Evolutionary conservation across 164 flowering plant genomes (phyloP), one percentile per base, ranked within the genome.

Genomic region (Liriodendron chinense): DNA sequence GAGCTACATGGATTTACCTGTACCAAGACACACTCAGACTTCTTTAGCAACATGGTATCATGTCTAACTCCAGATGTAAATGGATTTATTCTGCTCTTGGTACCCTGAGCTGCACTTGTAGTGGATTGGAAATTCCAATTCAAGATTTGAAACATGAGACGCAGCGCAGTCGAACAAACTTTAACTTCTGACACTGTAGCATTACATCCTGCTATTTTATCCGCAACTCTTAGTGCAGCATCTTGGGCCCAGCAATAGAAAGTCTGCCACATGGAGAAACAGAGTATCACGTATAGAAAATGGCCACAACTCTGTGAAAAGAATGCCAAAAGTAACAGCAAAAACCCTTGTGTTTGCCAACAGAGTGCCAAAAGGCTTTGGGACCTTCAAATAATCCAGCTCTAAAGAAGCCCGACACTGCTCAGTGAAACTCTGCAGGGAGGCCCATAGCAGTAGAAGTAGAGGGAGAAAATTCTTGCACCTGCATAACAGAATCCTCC

Each of bases 391-490:
- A 83, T 91, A 88, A 65, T 88, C 88, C 66, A 71, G 80, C 83
- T 96, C 98, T 34, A 96, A 74, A 47, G 94, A 90, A 74, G 26
- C 81, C 65, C 85, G 83, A 82, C 99, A 96, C 74, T 87, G 89
- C 85, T 89, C 92, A n/a, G 83, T 96, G 98, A 79, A 94, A 91
- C 86, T 96, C 99, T 80, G 89, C 82, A 49, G 99, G 97, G 82
- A 96, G 98, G 70, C 93, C 91, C 97, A 96, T 90, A 25, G 94
- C 88, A 84, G 91, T 86, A 72, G 97, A 90, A 34, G 98, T 94
- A 78, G 96, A 88, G 4, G 94, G 98, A 20, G 94, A 90, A 87
- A 96, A 96, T 81, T 96, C 99, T 71, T 94, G 91, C 53, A 96
- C 97, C 99, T 96, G 84, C 62, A 72, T 72, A 57, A 59, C 43